These are phyloP conservation scores for Gonapodya sp. DNA, from an alignment of 192 early-diverging fungal genomes.

Conservation along the genomic window DNA sequence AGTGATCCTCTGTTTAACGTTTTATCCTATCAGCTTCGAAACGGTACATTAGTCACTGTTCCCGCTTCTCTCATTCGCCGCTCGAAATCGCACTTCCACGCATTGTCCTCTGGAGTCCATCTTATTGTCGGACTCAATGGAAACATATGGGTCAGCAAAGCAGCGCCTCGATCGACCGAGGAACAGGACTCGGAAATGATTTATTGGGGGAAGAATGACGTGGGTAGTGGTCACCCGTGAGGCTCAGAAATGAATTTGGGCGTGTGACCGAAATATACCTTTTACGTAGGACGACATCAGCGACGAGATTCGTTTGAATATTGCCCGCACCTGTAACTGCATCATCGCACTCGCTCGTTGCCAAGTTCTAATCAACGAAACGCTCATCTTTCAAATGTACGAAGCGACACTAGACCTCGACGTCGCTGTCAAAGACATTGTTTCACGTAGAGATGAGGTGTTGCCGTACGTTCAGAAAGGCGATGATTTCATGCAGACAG, in stretches of 20 bases:
- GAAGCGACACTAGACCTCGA: slow-evolving; percentile 60
- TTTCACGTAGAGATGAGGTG: background rate
- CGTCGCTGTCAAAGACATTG: slow-evolving; percentile 14
- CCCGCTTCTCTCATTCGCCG: slow-evolving; percentile 84
- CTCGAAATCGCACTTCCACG: slow-evolving; percentile 89
- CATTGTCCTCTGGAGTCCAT: slow-evolving; percentile 85
- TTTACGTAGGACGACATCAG: slow-evolving; percentile 45
- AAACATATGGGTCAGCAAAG: slow-evolving; percentile 90
- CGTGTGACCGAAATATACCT: background rate
- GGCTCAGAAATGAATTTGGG: background rate
- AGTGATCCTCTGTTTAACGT: background rate
- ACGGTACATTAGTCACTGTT: slow-evolving; percentile 71
- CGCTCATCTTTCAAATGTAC: slow-evolving; percentile 81
- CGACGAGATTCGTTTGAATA: slow-evolving; percentile 58
- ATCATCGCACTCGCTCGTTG: slow-evolving; percentile 68
- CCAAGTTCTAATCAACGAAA: slow-evolving; percentile 77
- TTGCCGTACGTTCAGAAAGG: background rate
- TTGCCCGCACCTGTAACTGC: slow-evolving; percentile 86
- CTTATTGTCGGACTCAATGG: slow-evolving; percentile 92
- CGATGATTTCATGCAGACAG: background rate
- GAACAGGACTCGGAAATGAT: slow-evolving; percentile 72
- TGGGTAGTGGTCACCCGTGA: slow-evolving; percentile 12
- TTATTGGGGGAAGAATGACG: slow-evolving; percentile 85
- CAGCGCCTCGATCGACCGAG: slow-evolving; percentile 42
- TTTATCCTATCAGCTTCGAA: slow-evolving; percentile 37